Conservation (phyloP, 2,329 filamentous ascomycete species). For the Magnaporthiopsis incrustans region DNA sequence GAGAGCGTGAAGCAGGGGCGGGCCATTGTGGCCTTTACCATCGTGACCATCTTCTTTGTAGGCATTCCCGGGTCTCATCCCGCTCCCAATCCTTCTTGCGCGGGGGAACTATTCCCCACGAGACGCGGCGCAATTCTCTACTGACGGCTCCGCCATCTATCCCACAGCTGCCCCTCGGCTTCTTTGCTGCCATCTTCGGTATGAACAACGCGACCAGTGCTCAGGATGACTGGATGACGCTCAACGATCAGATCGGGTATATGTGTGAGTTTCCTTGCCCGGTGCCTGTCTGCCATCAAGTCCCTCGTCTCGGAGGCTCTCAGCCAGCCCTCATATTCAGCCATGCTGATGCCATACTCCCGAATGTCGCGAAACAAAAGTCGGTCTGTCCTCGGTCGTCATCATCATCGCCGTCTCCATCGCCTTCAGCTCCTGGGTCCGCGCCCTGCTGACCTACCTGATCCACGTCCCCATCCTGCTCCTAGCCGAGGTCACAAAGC, state of each 20-base stretch:
- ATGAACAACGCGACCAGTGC: constrained; percentile 22
- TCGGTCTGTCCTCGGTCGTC: neutral
- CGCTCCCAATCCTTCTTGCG: neutral
- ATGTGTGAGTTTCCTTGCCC: neutral
- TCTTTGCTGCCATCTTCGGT: constrained; percentile 29
- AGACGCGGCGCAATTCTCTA: neutral
- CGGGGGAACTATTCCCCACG: neutral
- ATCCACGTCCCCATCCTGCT: neutral
- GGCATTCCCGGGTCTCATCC: constrained; percentile 10
- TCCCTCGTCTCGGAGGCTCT: neutral
- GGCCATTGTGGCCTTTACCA: constrained; percentile 37
- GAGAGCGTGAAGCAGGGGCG: constrained; percentile 32
- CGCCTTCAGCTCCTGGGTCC: constrained; percentile 11
- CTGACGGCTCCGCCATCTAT: neutral
- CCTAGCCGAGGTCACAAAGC: neutral
- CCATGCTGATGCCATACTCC: neutral
- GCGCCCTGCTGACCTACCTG: constrained; percentile 10
- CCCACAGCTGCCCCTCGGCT: constrained; percentile 26
- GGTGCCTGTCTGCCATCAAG: no score
- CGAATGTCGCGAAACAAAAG: neutral
- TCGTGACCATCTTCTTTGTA: constrained; percentile 39
- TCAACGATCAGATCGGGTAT: neutral
- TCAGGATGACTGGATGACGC: neutral
- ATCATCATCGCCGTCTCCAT: neutral
- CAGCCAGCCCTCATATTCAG: neutral